Conservation (phyloP, 2,329 filamentous ascomycete genomes). For the Lachnum nothofagi region DNA sequence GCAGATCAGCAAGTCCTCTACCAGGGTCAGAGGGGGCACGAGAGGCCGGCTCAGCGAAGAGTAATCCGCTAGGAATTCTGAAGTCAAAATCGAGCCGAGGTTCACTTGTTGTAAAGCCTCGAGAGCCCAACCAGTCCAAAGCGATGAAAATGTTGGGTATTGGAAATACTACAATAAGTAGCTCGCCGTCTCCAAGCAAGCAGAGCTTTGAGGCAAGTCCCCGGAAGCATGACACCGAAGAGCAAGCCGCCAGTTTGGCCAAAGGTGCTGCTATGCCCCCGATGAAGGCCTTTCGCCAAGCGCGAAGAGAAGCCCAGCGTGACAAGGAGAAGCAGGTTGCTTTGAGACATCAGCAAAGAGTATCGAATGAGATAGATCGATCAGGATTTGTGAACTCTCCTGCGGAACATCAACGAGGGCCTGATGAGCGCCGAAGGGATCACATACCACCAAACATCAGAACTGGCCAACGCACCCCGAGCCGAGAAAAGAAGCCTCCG, state of each 20-base stretch:
- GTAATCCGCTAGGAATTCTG: conserved; percentile 59
- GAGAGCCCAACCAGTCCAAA: conserved; percentile 45
- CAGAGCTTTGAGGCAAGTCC: conserved; percentile 24
- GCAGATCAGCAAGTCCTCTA: conserved; percentile 34
- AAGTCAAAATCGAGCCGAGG: conserved; percentile 63
- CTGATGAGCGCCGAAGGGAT: conserved; percentile 16
- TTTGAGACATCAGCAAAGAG: conserved; percentile 24
- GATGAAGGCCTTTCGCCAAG: conserved; percentile 29
- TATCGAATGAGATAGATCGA: conserved; percentile 13
- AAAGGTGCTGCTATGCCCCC: conserved; percentile 18
- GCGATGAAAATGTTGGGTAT: conserved; percentile 59
- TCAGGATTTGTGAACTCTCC: conserved; percentile 16
- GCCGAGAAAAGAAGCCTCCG: conserved; percentile 27
- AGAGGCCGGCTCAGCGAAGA: conserved; percentile 33
- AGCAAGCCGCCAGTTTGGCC: conserved; percentile 15
- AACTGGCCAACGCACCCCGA: conserved; percentile 22
- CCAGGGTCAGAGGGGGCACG: conserved; percentile 35
- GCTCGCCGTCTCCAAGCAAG: conserved; percentile 39
- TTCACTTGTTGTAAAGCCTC: conserved; percentile 50
- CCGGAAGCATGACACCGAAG: conserved; percentile 27
- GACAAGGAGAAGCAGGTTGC: conserved; percentile 29
- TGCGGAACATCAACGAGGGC: conserved; percentile 12
- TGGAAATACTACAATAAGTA: conserved; percentile 40
- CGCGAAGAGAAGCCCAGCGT: conserved; percentile 30
- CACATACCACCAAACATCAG: conserved; percentile 20